Evolutionary conservation across 202 grass and related monocot genomes (phyloP).

Genomic region (Panicum virgatum): DNA sequence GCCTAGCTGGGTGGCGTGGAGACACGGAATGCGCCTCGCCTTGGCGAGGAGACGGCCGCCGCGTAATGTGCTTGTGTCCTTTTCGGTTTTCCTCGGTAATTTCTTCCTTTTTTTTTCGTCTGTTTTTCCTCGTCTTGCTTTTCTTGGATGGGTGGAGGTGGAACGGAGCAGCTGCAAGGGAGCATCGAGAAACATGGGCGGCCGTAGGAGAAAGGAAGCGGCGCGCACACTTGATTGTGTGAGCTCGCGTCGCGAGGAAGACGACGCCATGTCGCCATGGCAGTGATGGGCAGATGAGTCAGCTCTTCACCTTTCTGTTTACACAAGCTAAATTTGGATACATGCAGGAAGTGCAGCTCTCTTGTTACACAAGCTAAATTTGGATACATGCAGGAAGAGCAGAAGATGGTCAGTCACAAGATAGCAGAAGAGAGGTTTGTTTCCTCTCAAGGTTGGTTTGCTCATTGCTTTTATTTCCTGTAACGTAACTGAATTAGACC

Average conservation of each 20-base stretch:
- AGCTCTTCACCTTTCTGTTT: no score
- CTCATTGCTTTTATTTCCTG: not conserved
- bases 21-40: slow-evolving; percentile 39
- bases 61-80: slow-evolving; percentile 27
- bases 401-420: no score
- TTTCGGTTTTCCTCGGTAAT: not conserved
- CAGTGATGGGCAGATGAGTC: not conserved
- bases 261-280: no score
- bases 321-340: no score
- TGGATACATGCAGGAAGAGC: no score
- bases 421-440: no score
- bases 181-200: slow-evolving; percentile 37
- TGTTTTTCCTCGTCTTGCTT: not conserved
- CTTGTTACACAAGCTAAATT: no score
- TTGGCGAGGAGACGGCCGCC: slow-evolving; percentile 18
- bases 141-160: slow-evolving; percentile 46
- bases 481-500: no score
- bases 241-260: not conserved
- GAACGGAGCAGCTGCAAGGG: slow-evolving; percentile 4
- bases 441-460: no score
- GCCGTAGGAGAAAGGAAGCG: slow-evolving; percentile 35
- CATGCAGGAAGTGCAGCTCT: no score
- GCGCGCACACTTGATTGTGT: slow-evolving; percentile 8
- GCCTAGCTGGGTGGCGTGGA: slow-evolving; percentile 20
- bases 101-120: no score